Evolutionary conservation across 2,329 filamentous ascomycete genomes (phyloP).

Genomic region (Pseudogymnoascus sp.): DNA sequence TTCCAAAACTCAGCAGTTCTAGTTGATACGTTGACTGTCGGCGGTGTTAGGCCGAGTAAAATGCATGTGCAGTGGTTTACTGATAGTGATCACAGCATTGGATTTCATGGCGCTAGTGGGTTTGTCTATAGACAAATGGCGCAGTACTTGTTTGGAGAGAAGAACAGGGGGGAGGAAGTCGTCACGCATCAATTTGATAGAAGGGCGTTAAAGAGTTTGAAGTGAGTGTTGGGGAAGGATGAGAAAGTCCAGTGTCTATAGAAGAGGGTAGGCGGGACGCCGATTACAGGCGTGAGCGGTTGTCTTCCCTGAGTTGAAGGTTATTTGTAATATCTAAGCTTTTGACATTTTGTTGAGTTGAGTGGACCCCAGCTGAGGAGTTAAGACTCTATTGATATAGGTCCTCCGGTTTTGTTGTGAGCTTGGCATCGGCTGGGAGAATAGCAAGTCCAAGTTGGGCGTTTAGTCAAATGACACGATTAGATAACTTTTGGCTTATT

Average conservation of each 20-base stretch:
- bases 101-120: slow-evolving; percentile 45
- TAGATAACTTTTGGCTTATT: not conserved
- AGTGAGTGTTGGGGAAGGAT: not conserved
- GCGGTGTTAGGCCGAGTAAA: slow-evolving; percentile 51
- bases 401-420: too few species aligned
- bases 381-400: too few species aligned
- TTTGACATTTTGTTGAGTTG: not conserved
- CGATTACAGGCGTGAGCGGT: not conserved
- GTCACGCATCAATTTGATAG: slow-evolving; percentile 18
- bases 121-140: slow-evolving; percentile 60
- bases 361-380: too few species aligned
- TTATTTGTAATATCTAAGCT: not conserved
- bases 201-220: slow-evolving; percentile 3
- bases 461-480: not conserved
- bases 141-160: slow-evolving; percentile 54
- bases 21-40: slow-evolving; percentile 53
- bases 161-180: slow-evolving; percentile 37
- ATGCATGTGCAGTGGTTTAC: slow-evolving; percentile 59
- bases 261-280: not conserved
- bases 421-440: too few species aligned
- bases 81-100: slow-evolving; percentile 56
- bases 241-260: not conserved
- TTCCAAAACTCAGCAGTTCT: slow-evolving; percentile 60
- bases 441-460: too few species aligned
- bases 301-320: not conserved